phyloP scores from a whole-genome alignment of 441 rosid species.

The Euphorbia celastroides region DNA sequence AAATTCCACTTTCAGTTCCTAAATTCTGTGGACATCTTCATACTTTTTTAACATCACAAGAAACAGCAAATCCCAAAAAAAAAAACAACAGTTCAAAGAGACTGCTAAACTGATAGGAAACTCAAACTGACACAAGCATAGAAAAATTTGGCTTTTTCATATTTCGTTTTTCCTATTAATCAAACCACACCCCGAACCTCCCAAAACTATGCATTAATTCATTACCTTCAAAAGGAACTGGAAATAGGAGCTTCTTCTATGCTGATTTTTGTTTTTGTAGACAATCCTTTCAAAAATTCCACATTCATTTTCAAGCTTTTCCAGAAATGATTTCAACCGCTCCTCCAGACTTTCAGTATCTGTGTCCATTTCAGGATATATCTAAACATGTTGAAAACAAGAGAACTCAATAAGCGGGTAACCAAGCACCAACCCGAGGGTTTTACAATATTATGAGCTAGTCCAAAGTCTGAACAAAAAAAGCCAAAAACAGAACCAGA shows the following conservation, averaged over 20 bases:
- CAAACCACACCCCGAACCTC: neutral
- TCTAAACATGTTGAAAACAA: neutral
- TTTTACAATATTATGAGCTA: neutral
- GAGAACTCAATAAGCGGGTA: neutral
- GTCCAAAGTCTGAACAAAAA: no score
- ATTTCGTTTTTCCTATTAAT: neutral
- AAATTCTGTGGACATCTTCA: neutral
- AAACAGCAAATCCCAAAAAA: neutral
- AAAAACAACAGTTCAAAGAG: neutral
- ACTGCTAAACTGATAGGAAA: neutral
- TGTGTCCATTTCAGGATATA: conserved; percentile 25
- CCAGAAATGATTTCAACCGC: conserved; percentile 46
- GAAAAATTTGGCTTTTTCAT: neutral
- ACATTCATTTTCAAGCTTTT: conserved; percentile 49
- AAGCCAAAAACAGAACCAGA: neutral
- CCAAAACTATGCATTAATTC: neutral
- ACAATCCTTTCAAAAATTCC: conserved; percentile 71
- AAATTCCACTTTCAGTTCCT: neutral
- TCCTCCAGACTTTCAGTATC: conserved; percentile 41
- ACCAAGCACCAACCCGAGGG: neutral
- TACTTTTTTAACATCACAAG: neutral
- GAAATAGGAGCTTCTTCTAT: conserved; percentile 76
- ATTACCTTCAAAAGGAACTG: conserved; percentile 79
- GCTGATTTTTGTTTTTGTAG: conserved; percentile 94
- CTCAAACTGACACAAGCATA: neutral